Evolutionary conservation across 2,329 filamentous ascomycete genomes (phyloP).

Genomic region (Rasamsonia emersonii): DNA sequence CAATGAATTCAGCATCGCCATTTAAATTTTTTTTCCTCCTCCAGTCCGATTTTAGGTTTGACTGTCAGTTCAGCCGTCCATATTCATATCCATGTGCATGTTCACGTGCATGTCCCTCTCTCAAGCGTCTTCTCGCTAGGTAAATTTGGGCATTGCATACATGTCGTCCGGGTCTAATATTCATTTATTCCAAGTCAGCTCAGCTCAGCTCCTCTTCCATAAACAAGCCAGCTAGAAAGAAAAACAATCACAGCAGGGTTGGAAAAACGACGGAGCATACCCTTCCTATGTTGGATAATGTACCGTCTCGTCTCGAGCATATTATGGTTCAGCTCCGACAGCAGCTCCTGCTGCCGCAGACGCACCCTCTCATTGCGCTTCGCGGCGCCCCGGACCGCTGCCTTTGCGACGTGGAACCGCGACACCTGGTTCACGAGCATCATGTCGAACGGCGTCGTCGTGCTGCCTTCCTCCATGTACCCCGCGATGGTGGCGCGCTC

Average conservation of each 20-base stretch:
- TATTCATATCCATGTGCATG: too few relatives aligned
- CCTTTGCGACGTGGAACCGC: constrained; percentile 50
- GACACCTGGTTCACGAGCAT: constrained; percentile 55
- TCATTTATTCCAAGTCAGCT: not conserved
- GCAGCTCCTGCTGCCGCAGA: constrained; percentile 36
- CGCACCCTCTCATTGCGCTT: constrained; percentile 42
- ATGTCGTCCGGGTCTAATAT: constrained; percentile 43
- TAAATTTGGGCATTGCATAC: constrained; percentile 43
- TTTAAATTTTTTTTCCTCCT: too few relatives aligned
- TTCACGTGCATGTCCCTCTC: too few relatives aligned
- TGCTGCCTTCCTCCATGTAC: constrained; percentile 58
- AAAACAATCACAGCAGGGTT: not conserved
- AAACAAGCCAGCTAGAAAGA: constrained; percentile 5
- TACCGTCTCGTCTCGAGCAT: constrained; percentile 45
- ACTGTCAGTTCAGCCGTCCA: too few relatives aligned
- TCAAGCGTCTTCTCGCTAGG: constrained; percentile 1
- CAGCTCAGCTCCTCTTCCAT: too few relatives aligned
- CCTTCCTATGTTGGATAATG: constrained; percentile 45
- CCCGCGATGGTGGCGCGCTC: constrained; percentile 49
- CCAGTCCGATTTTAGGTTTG: too few relatives aligned
- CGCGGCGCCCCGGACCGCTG: constrained; percentile 44
- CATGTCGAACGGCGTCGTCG: constrained; percentile 63
- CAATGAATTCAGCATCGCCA: too few relatives aligned
- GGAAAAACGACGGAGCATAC: constrained; percentile 26
- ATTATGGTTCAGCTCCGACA: constrained; percentile 41